Percentiles rank a stretch among this genome's conserved stretches.
These are phyloP conservation scores for Rhodomyrtus tomentosa DNA, from an alignment of 345 rosid genomes.

Conservation along the genomic window DNA sequence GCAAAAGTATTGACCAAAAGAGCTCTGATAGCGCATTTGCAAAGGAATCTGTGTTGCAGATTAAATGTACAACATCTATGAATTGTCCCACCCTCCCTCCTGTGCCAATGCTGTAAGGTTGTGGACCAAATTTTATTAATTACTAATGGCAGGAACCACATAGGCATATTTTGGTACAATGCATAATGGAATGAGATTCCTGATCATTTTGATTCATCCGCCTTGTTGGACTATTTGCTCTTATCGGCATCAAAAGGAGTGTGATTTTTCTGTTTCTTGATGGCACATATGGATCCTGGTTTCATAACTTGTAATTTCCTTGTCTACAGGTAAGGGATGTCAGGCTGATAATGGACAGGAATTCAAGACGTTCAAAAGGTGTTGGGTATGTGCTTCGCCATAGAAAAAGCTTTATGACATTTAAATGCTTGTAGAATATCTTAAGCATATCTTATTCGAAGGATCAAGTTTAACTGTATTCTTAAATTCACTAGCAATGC, in stretches of 20 bases:
- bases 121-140: neutral
- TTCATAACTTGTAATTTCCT: slow-evolving; percentile 2
- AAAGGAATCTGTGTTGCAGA: neutral
- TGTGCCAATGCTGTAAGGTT: neutral
- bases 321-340: slow-evolving; percentile 87
- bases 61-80: neutral
- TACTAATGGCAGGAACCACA: neutral
- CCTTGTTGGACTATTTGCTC: neutral
- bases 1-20: neutral
- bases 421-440: slow-evolving; percentile 26
- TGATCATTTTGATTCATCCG: neutral
- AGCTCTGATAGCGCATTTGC: neutral
- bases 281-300: neutral
- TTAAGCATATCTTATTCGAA: slow-evolving; percentile 46
- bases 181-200: neutral
- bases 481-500: slow-evolving; percentile 96
- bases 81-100: neutral
- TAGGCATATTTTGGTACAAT: neutral
- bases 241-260: neutral
- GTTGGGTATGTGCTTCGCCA: slow-evolving; percentile 69
- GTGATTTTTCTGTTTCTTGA: neutral
- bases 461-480: slow-evolving; percentile 84
- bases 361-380: slow-evolving; percentile 90
- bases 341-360: slow-evolving; percentile 94
- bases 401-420: neutral